phyloP scores from a whole-genome alignment of 2,329 filamentous ascomycete genomes.

The Epichloe elymi region DNA sequence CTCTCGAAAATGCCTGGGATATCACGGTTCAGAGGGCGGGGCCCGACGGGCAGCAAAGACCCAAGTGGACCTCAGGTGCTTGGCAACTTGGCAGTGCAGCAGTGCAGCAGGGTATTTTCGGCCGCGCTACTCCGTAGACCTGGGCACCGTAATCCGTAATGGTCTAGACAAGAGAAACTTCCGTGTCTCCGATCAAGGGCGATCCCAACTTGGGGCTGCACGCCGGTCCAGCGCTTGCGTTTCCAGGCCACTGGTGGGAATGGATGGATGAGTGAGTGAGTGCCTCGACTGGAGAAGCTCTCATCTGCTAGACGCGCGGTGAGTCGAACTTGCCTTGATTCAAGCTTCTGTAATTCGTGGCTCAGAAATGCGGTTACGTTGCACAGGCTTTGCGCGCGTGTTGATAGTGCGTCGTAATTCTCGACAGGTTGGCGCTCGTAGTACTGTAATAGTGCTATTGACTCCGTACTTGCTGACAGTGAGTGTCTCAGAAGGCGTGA shows the following conservation, averaged over 20 bases:
- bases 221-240: conserved; percentile 1
- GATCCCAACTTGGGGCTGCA: neutral
- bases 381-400: neutral
- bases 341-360: neutral
- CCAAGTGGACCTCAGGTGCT: neutral
- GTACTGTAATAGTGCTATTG: neutral
- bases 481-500: neutral
- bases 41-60: conserved; percentile 4
- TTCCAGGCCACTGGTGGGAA: neutral
- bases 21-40: conserved; percentile 4
- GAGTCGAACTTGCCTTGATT: neutral
- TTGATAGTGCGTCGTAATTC: neutral
- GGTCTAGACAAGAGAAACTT: too few relatives aligned
- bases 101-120: conserved; percentile 3
- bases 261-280: neutral
- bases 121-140: neutral
- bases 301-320: too few relatives aligned
- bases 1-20: conserved; percentile 2
- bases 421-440: neutral
- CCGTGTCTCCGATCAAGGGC: neutral
- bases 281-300: neutral
- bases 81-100: neutral
- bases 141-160: neutral
- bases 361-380: neutral
- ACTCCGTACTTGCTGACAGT: neutral